These are phyloP conservation scores for Amaranthus palmeri DNA, from an alignment of 148 eudicot species.

Conservation along the genomic window DNA sequence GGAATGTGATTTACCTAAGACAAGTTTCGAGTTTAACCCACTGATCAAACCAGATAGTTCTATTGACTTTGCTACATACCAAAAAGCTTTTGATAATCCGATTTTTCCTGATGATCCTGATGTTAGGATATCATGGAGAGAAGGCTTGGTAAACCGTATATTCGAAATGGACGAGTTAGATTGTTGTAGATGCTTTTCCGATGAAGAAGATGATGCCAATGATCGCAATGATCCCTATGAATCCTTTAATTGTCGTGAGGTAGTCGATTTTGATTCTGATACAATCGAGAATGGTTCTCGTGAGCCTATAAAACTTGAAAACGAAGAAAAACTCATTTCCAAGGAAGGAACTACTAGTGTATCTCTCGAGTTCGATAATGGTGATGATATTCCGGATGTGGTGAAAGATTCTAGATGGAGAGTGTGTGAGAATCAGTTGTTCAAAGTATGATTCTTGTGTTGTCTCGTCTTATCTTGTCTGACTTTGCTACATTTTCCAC, in stretches of 20 bases:
- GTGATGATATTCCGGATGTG: constrained; percentile 37
- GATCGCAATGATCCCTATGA: constrained; percentile 11
- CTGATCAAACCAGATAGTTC: constrained; percentile 32
- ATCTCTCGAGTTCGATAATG: constrained; percentile 40
- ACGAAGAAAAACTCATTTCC: constrained; percentile 18
- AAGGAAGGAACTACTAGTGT: constrained; percentile 15
- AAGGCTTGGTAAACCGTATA: constrained; percentile 41
- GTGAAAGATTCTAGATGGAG: constrained; percentile 54
- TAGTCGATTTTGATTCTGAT: constrained; percentile 10
- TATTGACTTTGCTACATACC: constrained; percentile 15
- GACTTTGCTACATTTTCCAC: constrained; percentile 6
- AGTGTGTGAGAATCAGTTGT: constrained; percentile 39
- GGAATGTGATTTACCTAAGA: constrained; percentile 22
- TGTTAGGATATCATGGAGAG: constrained; percentile 62
- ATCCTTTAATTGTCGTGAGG: constrained; percentile 8
- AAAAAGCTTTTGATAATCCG: constrained; percentile 24
- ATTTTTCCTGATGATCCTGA: constrained; percentile 32
- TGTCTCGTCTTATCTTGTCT: neutral
- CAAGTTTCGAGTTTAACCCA: constrained; percentile 35
- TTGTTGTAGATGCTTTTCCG: constrained; percentile 62
- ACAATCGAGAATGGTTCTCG: constrained; percentile 9
- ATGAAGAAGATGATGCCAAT: constrained; percentile 48
- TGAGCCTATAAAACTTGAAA: constrained; percentile 23
- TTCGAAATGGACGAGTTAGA: constrained; percentile 65
- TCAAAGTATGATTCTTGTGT: constrained; percentile 23